phyloP scores from a whole-genome alignment of 2,329 filamentous ascomycete genomes.

The Arthrobotrys pseudoclavata region DNA sequence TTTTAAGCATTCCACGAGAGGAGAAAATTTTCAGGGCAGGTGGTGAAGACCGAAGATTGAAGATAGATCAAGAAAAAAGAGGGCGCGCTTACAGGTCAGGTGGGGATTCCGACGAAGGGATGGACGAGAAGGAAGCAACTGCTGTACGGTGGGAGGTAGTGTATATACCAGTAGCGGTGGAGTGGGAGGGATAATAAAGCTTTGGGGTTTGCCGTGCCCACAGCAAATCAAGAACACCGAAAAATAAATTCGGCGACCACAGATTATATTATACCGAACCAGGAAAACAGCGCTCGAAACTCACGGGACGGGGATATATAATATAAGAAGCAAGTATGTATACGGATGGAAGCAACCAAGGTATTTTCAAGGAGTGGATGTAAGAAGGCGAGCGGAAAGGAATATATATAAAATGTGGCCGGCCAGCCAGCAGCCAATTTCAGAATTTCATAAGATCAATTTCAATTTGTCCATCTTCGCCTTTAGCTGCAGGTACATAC shows the following conservation, averaged over 20 bases:
- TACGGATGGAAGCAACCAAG: neutral
- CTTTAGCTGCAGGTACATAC: neutral
- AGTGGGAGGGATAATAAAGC: too few relatives aligned
- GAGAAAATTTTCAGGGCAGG: constrained; percentile 61
- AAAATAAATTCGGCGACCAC: too few relatives aligned
- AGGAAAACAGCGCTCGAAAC: too few relatives aligned
- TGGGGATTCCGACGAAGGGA: constrained; percentile 44
- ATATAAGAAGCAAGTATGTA: too few relatives aligned
- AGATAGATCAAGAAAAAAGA: constrained; percentile 27
- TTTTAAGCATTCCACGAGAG: constrained; percentile 45
- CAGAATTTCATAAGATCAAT: neutral
- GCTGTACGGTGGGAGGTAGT: neutral
- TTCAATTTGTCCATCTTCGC: neutral
- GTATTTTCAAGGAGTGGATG: too few relatives aligned
- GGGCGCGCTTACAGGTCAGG: constrained; percentile 56
- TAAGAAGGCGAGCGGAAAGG: too few relatives aligned
- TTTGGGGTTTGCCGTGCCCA: too few relatives aligned
- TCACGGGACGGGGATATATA: too few relatives aligned
- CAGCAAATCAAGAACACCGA: too few relatives aligned
- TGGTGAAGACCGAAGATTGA: neutral
- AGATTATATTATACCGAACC: too few relatives aligned
- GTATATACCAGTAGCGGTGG: too few relatives aligned
- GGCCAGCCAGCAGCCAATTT: neutral
- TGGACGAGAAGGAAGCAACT: constrained; percentile 61
- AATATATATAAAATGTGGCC: constrained; percentile 6